phyloP scores from a whole-genome alignment of 371 early-diverging fungal genomes.

The Fennellomyces sp. region DNA sequence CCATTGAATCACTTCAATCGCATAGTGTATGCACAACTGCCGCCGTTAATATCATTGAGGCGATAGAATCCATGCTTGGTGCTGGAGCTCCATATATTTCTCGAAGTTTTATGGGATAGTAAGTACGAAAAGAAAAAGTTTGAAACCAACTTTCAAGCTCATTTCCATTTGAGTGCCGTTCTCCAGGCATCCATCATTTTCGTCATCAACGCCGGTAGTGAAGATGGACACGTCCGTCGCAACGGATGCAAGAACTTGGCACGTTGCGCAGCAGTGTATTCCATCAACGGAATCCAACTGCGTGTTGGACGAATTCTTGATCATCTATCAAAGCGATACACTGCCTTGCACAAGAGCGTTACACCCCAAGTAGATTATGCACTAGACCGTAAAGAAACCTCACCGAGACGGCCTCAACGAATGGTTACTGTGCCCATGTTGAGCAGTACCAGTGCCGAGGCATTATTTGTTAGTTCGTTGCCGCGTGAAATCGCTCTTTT shows the following conservation, averaged over 20 bases:
- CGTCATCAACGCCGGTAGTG: constrained; percentile 38
- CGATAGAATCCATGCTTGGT: constrained; percentile 17
- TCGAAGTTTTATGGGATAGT: constrained; percentile 42
- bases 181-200: constrained; percentile 47
- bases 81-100: constrained; percentile 24
- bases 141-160: neutral
- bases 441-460: constrained; percentile 1
- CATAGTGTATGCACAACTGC: constrained; percentile 32
- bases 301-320: neutral
- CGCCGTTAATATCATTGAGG: constrained; percentile 24
- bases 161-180: constrained; percentile 21
- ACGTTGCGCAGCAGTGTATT: constrained; percentile 22
- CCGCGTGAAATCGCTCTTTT: neutral
- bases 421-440: neutral
- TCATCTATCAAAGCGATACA: neutral
- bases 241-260: constrained; percentile 22
- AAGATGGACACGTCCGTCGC: constrained; percentile 20
- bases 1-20: constrained; percentile 27
- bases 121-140: constrained; percentile 13
- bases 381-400: no score
- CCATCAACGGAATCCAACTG: constrained; percentile 7
- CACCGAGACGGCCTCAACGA: neutral
- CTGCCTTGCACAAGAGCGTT: no score
- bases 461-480: neutral
- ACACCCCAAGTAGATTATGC: no score